These are phyloP conservation scores for Suillus variegatus DNA, from an alignment of 768 basidiomycete species.

Conservation along the genomic window DNA sequence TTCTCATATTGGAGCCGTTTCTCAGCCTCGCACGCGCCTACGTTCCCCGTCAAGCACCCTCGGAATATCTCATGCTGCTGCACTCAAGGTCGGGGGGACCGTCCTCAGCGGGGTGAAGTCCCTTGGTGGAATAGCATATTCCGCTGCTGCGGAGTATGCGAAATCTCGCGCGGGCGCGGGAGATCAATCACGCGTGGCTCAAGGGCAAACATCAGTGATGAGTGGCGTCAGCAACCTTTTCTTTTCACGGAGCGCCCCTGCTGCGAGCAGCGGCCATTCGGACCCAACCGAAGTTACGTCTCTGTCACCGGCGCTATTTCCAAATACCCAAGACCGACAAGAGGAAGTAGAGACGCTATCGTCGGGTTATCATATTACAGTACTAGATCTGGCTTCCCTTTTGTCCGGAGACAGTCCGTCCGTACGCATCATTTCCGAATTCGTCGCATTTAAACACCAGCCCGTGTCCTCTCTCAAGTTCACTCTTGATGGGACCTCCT, in stretches of 20 bases:
- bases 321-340: slow-evolving; percentile 5
- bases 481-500: slow-evolving; percentile 51
- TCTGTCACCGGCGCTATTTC: neutral
- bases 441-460: slow-evolving; percentile 48
- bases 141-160: slow-evolving; percentile 46
- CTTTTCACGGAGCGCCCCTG: slow-evolving; percentile 68
- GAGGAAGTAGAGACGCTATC: slow-evolving; percentile 13
- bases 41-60: slow-evolving; percentile 28
- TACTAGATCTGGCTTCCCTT: slow-evolving; percentile 55
- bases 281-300: slow-evolving; percentile 8
- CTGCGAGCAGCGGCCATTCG: slow-evolving; percentile 28
- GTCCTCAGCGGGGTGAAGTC: slow-evolving; percentile 66
- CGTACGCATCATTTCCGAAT: slow-evolving; percentile 45
- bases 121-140: slow-evolving; percentile 60
- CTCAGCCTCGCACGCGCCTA: slow-evolving; percentile 23
- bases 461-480: slow-evolving; percentile 50
- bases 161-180: slow-evolving; percentile 29
- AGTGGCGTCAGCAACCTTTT: slow-evolving; percentile 39
- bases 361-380: slow-evolving; percentile 49
- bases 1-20: slow-evolving; percentile 17
- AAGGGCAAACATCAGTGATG: slow-evolving; percentile 21
- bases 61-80: slow-evolving; percentile 47
- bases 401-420: slow-evolving; percentile 18
- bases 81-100: slow-evolving; percentile 59
- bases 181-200: slow-evolving; percentile 12